phyloP scores from a whole-genome alignment of 2,329 filamentous ascomycete species.

The Colletotrichum melonis region DNA sequence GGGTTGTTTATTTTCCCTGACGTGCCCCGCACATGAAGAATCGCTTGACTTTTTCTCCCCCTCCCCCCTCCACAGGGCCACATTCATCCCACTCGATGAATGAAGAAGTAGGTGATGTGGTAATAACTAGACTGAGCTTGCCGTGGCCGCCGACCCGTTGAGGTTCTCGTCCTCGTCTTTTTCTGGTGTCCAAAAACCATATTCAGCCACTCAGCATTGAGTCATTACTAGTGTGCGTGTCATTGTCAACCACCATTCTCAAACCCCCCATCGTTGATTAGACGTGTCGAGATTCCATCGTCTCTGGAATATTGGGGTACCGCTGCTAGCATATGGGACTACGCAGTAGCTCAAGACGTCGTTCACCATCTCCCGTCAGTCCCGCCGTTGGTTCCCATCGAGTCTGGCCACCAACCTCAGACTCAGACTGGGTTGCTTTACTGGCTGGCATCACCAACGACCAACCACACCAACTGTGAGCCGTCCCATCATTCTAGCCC shows the following conservation, averaged over 20 bases:
- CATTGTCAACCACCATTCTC: constrained; percentile 1
- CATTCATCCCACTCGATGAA: background rate
- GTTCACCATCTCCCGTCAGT: constrained; percentile 13
- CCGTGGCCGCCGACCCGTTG: constrained; percentile 6
- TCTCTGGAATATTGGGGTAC: background rate
- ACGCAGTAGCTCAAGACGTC: background rate
- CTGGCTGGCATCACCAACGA: background rate
- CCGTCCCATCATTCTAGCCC: constrained; percentile 11
- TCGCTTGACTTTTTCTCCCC: background rate
- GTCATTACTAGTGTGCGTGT: constrained; percentile 32
- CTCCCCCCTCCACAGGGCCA: background rate
- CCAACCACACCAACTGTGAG: background rate
- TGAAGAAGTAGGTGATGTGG: background rate
- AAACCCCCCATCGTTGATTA: background rate
- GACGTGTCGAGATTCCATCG: background rate
- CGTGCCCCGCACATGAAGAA: background rate
- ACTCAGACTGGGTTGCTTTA: no score
- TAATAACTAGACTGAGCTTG: background rate
- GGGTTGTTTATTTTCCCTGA: background rate
- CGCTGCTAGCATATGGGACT: background rate
- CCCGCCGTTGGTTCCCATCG: constrained; percentile 14
- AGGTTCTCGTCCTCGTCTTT: constrained; percentile 4
- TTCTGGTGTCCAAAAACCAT: background rate
- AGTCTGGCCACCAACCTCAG: background rate
- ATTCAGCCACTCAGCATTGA: constrained; percentile 27